Conservation (phyloP, 2,329 filamentous ascomycete species). For the Ceratocystis cubensis region DNA sequence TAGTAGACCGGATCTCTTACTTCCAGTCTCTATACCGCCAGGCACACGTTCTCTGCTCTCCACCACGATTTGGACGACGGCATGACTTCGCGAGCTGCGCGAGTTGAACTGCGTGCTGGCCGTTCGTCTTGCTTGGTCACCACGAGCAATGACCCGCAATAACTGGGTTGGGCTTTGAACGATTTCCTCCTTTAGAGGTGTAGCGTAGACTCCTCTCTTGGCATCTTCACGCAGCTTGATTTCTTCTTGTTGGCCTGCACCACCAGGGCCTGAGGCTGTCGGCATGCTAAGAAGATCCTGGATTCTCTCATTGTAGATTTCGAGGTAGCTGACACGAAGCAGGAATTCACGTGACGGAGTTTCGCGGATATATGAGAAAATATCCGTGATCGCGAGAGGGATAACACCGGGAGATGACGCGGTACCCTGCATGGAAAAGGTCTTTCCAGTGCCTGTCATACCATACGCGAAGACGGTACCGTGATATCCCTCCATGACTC, state of each 20-base stretch:
- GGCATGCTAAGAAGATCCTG: conserved; percentile 80
- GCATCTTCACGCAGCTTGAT: conserved; percentile 95
- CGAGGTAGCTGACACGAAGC: conserved; percentile 89
- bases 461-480: conserved; percentile 97
- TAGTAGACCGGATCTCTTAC: conserved; percentile 55
- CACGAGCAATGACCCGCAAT: conserved; percentile 83
- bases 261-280: conserved; percentile 42
- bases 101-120: conserved; percentile 96
- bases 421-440: conserved; percentile 98
- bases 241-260: conserved; percentile 59
- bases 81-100: conserved; percentile 92
- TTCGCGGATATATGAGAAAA: conserved; percentile 97
- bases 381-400: conserved; percentile 91
- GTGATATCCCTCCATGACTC: conserved; percentile 98
- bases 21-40: conserved; percentile 37
- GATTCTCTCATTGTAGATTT: conserved; percentile 98
- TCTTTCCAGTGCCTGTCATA: conserved; percentile 99
- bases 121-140: conserved; percentile 78
- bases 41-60: conserved; percentile 83
- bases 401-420: conserved; percentile 93
- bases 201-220: conserved; percentile 93
- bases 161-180: conserved; percentile 96
- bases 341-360: conserved; percentile 90
- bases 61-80: conserved; percentile 96
- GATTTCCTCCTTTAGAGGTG: conserved; percentile 92